Base-by-base conservation (phyloP, 352 stramenopile species). In the Globisporangium rhizosaccharum region DNA sequence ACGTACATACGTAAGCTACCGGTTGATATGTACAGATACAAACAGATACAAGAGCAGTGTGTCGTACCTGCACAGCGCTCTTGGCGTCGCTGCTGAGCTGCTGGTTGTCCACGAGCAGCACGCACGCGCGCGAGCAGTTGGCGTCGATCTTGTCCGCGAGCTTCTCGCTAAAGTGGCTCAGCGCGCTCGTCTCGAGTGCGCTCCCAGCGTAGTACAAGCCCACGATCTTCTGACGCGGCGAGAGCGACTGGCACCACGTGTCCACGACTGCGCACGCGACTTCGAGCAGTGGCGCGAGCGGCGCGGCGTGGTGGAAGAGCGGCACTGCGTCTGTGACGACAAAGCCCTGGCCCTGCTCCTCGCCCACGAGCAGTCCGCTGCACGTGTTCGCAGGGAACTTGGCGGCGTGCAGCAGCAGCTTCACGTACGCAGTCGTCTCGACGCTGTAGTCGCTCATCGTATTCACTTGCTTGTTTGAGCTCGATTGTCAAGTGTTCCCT, bases 271-370 rank as follows among this genome's bases (percentile, higher is more conserved):
- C 67, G 61, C 79, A 90, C 42, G 71, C 83, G 12, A 85, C 74
- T 51, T 91, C 83, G 5, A 83, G 58, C 39, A 91, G 64, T 51
- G 83, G 83, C 44, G 77, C 71, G 20, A 90, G 70, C 37, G 83
- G 81, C 53, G 79, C 53, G 47, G 85, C 76, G 64, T 92, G 79
- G 68, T 92, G 83, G 67, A 92, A 92, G 30, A 92, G 79, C 57
- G 83, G 81, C 66, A 87, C 75, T 53, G 71, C 78, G 63, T 93
- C 81, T 41, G 65, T 57, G 53, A 91, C 59, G 25, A 64, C 53
- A 56, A 91, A 73, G 53, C 71, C 66, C 51, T 73, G 51, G n/a
- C 64, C 70, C 18, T 76, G 59, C 53, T 82, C 67, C 28, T 79
- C 69, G 33, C 81, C 83, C 14, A 91, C 55, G 18, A 92, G 68